Percentiles rank a stretch among this genome's conserved stretches.
phyloP scores from a whole-genome alignment of 1,139 yeast species.

The Diutina scorzettiae region DNA sequence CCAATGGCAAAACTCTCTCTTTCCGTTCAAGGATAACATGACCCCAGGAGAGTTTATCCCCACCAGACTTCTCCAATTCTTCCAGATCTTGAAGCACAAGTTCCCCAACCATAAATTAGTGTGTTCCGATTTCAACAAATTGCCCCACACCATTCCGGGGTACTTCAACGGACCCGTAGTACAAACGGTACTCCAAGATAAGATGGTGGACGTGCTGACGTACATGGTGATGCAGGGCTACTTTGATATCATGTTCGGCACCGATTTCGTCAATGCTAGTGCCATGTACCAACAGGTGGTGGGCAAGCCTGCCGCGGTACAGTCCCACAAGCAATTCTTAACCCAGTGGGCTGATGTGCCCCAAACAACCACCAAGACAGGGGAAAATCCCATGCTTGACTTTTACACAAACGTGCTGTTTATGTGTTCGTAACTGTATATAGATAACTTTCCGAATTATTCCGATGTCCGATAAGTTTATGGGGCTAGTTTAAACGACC shows the following conservation, averaged over 20 bases:
- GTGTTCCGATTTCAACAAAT: conserved; percentile 59
- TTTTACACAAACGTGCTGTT: conserved; percentile 72
- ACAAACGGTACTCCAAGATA: conserved; percentile 60
- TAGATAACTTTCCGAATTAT: too few relatives aligned
- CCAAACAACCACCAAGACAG: conserved; percentile 57
- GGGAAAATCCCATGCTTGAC: conserved; percentile 83
- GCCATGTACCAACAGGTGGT: conserved; percentile 54
- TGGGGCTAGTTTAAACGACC: background rate
- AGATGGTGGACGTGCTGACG: conserved; percentile 58
- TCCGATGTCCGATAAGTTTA: too few relatives aligned
- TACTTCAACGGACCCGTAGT: conserved; percentile 69
- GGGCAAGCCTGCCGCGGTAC: conserved; percentile 45
- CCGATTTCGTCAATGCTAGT: conserved; percentile 55
- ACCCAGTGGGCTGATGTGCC: conserved; percentile 63
- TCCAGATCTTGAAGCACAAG: conserved; percentile 47
- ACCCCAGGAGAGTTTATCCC: conserved; percentile 76
- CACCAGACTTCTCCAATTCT: conserved; percentile 56
- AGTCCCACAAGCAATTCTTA: conserved; percentile 54
- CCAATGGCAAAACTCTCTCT: conserved; percentile 19
- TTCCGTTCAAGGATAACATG: conserved; percentile 57
- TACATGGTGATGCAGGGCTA: conserved; percentile 78
- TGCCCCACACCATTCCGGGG: conserved; percentile 53
- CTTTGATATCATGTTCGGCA: conserved; percentile 81
- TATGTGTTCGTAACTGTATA: conserved; percentile 24
- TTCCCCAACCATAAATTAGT: conserved; percentile 71